A percentile compares a stretch with the other conserved stretches of the same genome.
These are phyloP conservation scores for Saccharomycopsis amapae DNA, from an alignment of 805 yeast genomes.

Conservation along the genomic window DNA sequence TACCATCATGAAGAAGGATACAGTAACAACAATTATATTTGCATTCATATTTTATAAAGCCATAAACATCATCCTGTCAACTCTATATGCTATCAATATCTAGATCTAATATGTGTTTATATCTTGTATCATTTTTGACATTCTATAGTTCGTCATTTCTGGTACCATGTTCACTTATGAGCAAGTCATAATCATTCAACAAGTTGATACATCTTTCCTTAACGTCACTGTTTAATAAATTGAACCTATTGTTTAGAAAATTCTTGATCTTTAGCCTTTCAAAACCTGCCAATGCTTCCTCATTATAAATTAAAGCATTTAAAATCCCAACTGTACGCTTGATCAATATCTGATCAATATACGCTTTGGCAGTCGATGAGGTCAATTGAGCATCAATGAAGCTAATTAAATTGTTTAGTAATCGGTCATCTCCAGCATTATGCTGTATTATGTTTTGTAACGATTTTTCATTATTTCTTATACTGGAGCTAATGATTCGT, in stretches of 20 bases:
- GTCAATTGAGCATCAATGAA: slow-evolving; percentile 10
- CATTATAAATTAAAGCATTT: slow-evolving; percentile 16
- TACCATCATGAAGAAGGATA: no score
- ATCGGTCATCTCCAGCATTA: neutral
- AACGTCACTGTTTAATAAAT: slow-evolving; percentile 13
- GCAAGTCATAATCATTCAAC: slow-evolving; percentile 13
- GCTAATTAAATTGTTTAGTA: slow-evolving; percentile 3
- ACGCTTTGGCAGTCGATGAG: neutral
- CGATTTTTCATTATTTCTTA: slow-evolving; percentile 18
- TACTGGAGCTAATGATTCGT: slow-evolving; percentile 17
- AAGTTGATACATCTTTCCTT: slow-evolving; percentile 17
- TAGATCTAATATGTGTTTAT: no score
- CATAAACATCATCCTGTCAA: no score
- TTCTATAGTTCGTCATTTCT: slow-evolving; percentile 7
- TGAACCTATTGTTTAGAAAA: slow-evolving; percentile 8
- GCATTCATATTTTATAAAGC: no score
- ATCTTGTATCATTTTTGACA: neutral
- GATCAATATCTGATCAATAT: slow-evolving; percentile 13
- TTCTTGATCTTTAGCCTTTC: slow-evolving; percentile 6
- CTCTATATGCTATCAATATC: no score
- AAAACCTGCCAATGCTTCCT: slow-evolving; percentile 12
- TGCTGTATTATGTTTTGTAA: slow-evolving; percentile 8
- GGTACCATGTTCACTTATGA: neutral
- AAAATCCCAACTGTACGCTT: slow-evolving; percentile 18
- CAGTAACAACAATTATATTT: no score